Evolutionary conservation across 306 rosid genomes (phyloP), one percentile per base, ranked within the genome.

Genomic region (Acacia confusa): DNA sequence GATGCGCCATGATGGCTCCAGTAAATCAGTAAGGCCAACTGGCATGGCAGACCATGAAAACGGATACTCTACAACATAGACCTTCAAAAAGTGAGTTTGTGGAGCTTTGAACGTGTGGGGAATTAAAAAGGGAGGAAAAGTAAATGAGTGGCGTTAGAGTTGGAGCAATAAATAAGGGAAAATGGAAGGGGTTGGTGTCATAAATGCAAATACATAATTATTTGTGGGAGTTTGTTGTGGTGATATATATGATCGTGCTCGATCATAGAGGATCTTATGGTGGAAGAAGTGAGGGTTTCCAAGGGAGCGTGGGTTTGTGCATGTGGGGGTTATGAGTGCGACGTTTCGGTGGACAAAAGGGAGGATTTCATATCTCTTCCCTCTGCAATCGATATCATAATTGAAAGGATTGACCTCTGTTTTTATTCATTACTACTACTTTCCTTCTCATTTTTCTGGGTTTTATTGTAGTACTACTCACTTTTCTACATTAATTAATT

Each of bases 291-390:
- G 84, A 50, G 79, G 60, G 72, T 78, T 88, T 82, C 81, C 1
- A 79, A 73, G 61, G 88, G 82, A 44, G 87, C 85, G 87, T 84
- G 87, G 85, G 55, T 64, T 79, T 82, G 71, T 71, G 88, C 65
- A 74, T 83, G 91, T 95, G 98, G 94, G 89, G 76, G 97, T 92
- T 85, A 92, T 93, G 99, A 93, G 98, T 89, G 95, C 92, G 98
- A 95, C 99, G 84, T 87, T 79, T 95, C 96, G 84, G 72, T 87
- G 88, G 93, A 89, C 98, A 92, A 92, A 92, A 92, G 83, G 89
- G 82, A 87, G 82, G 87, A 83, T 91, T 90, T 87, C 83, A 72
- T 78, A 81, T 86, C 82, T 72, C 85, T 85, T 79, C 50, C 72
- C 40, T 11, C 28, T 20, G 20, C 22, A 40, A 32, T 50, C 75